A percentile compares a stretch with the other conserved stretches of the same genome.
Evolutionary conservation across 805 yeast species (phyloP).

Genomic region (Schwanniomyces yamadae): DNA sequence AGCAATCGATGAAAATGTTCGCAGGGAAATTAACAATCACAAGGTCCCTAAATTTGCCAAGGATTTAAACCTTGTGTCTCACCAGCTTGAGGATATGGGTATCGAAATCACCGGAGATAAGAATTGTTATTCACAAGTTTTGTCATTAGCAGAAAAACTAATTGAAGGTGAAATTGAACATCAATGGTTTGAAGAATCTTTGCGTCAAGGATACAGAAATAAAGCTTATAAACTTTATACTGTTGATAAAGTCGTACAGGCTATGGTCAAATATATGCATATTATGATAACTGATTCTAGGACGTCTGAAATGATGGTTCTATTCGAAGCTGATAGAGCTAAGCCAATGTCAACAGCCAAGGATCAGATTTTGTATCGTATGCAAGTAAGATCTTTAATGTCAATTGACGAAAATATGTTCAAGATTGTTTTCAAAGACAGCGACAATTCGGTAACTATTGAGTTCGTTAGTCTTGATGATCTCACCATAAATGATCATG

Average conservation of each 20-base stretch:
- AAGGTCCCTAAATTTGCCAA: conserved; percentile 75
- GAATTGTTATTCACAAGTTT: conserved; percentile 75
- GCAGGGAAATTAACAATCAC: conserved; percentile 66
- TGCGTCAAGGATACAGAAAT: conserved; percentile 93
- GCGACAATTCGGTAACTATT: conserved; percentile 54
- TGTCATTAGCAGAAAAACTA: conserved; percentile 67
- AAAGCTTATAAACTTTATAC: conserved; percentile 92
- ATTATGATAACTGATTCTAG: conserved; percentile 74
- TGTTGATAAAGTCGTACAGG: conserved; percentile 85
- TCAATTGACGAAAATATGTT: conserved; percentile 86
- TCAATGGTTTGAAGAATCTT: conserved; percentile 90
- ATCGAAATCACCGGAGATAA: conserved; percentile 61
- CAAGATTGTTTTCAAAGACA: conserved; percentile 70
- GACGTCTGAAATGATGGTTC: conserved; percentile 73
- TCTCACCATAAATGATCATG: conserved; percentile 68
- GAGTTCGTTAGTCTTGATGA: conserved; percentile 89
- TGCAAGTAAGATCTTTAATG: conserved; percentile 81
- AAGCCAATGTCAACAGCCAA: conserved; percentile 66
- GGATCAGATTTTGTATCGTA: conserved; percentile 86
- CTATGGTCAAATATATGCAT: conserved; percentile 76
- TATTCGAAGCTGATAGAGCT: conserved; percentile 80
- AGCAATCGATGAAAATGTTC: conserved; percentile 62
- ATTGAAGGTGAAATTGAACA: conserved; percentile 91
- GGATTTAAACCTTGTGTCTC: conserved; percentile 78
- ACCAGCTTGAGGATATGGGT: conserved; percentile 79